Evolutionary conservation across 257 asterid genomes (phyloP), one percentile per base, ranked within the genome.

Genomic region (Osmanthus fragrans): DNA sequence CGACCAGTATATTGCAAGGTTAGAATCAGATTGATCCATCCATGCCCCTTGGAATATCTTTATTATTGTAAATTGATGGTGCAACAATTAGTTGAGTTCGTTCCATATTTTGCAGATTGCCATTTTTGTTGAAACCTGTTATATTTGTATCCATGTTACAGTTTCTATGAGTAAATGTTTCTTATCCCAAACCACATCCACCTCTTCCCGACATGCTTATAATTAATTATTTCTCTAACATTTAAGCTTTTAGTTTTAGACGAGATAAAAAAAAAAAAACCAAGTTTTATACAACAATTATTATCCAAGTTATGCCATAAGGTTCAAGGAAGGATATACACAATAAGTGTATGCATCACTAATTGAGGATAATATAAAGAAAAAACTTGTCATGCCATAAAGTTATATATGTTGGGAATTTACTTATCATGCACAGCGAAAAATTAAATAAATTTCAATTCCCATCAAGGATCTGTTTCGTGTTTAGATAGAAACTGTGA

Each of bases 1-100:
- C 33, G 98, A 93, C 79, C 90, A 92, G 70, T 96, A 96, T 71
- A 93, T 96, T 81, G 86, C 94, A 16, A 90, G 98, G 93, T 86
- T 93, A 85, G 90, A 90, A 78, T 88, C 93, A 7, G 97, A 96
- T 84, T 96, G 84, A 89, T 54, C n/a, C 74, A 70, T 64, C 63
- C 11, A 15, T 70, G 79, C 63, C 79, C 42, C 21, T 18, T 23
- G 23, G 68, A 29, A 49, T 77, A 58, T 70, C 4, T 16, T n/a
- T 65, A 25, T 76, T 27, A 68, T 77, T n/a, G 58, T 60, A 60
- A 19, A 21, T 73, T 83, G 76, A 64, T 71, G 73, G 30, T 79
- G 77, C 72, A 47, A 40, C 21, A 68, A 58, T 33, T 40, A 40
- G 77, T 66, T 4, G 83, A 79, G 85, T 51, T 78, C 58, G 45